These are phyloP conservation scores for Phytophthora constricta DNA, from an alignment of 352 stramenopile species.

Conservation along the genomic window DNA sequence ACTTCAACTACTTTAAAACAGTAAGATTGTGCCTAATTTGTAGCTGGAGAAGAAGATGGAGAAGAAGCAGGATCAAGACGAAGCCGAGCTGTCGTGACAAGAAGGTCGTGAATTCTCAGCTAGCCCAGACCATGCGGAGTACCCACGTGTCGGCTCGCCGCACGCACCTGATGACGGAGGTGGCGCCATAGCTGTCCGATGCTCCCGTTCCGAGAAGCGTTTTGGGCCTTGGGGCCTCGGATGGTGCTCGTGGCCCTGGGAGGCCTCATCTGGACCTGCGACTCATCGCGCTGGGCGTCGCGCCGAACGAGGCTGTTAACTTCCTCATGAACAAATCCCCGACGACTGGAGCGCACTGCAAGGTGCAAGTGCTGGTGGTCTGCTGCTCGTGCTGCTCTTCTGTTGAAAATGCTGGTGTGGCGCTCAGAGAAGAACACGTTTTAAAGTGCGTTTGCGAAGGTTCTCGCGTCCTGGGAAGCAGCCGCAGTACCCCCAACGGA, in stretches of 20 bases:
- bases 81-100: too few species aligned
- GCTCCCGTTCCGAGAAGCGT: slow-evolving; percentile 34
- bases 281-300: slow-evolving; percentile 38
- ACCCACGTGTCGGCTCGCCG: too few species aligned
- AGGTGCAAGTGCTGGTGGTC: slow-evolving; percentile 16
- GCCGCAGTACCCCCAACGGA: neutral
- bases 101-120: too few species aligned
- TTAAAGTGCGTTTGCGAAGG: neutral
- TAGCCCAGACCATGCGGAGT: too few species aligned
- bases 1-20: neutral
- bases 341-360: slow-evolving; percentile 20
- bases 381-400: slow-evolving; percentile 17
- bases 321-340: slow-evolving; percentile 46
- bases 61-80: too few species aligned
- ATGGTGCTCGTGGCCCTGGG: slow-evolving; percentile 29
- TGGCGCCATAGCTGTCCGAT: too few species aligned
- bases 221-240: slow-evolving; percentile 24
- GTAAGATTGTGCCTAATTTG: too few species aligned
- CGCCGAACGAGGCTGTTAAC: slow-evolving; percentile 41
- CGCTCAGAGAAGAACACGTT: neutral
- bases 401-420: slow-evolving; percentile 38
- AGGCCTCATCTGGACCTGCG: slow-evolving; percentile 22
- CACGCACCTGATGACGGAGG: too few species aligned
- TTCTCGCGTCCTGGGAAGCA: neutral
- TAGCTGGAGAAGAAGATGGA: too few species aligned